Evolutionary conservation across 139 green algal species (phyloP).

Genomic region (Auxenochlorella pyrenoidosa): DNA sequence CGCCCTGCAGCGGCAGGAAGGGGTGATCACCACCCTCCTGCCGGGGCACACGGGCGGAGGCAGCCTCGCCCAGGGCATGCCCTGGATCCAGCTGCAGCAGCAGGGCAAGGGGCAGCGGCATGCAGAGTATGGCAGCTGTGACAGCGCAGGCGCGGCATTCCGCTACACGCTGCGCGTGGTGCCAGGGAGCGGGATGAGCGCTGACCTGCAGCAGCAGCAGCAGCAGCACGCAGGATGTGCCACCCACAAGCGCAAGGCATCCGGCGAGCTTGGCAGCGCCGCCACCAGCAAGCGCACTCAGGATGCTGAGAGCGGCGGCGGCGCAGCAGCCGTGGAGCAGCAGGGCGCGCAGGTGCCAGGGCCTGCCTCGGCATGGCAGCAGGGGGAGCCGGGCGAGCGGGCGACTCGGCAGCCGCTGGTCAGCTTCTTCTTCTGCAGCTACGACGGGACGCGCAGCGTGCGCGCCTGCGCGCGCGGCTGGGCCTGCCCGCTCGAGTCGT

Average conservation of each 20-base stretch:
- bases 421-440: background rate
- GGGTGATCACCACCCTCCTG: background rate
- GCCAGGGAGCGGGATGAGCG: too few relatives aligned
- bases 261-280: background rate
- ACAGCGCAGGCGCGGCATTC: background rate
- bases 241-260: background rate
- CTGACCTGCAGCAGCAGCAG: background rate
- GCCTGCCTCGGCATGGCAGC: background rate
- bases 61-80: background rate
- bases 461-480: background rate
- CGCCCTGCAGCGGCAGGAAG: background rate
- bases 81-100: constrained; percentile 15
- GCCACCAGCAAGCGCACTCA: background rate
- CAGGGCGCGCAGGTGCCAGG: background rate
- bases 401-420: background rate
- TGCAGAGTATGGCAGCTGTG: background rate
- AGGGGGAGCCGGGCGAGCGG: too few relatives aligned
- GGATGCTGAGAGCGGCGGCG: background rate
- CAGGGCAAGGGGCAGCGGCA: background rate
- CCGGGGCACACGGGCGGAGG: background rate
- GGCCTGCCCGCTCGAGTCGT: constrained; percentile 11
- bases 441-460: background rate
- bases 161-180: background rate
- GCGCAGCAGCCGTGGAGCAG: background rate
- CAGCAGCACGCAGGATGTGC: background rate